Evolutionary conservation across 1,284 basidiomycete species (phyloP).

Genomic region (Pyrrhoderma lamaoense): DNA sequence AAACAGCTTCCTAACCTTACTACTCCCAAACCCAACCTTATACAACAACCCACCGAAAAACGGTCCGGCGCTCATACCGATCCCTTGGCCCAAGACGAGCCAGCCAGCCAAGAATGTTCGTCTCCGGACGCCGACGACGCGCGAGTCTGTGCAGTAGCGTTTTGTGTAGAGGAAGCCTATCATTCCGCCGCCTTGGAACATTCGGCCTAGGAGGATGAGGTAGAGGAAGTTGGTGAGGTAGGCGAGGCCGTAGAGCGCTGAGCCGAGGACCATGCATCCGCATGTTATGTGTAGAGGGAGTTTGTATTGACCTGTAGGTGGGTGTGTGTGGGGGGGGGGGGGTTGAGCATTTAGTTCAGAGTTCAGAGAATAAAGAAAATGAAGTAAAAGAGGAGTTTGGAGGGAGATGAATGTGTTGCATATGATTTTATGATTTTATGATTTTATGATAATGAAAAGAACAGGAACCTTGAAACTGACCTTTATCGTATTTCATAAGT

Average conservation of each 20-base stretch:
- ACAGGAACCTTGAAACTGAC: conserved; percentile 26
- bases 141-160: conserved; percentile 57
- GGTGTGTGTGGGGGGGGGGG: neutral
- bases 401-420: too few relatives aligned
- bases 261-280: conserved; percentile 34
- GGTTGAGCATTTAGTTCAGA: too few relatives aligned
- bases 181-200: conserved; percentile 42
- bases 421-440: too few relatives aligned
- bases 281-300: conserved; percentile 39
- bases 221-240: conserved; percentile 41
- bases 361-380: too few relatives aligned
- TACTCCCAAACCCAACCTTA: conserved; percentile 44
- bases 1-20: conserved; percentile 40
- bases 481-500: conserved; percentile 47
- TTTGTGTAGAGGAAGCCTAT: conserved; percentile 47
- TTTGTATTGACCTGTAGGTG: conserved; percentile 41
- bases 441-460: too few relatives aligned
- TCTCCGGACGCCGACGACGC: conserved; percentile 57
- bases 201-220: conserved; percentile 42
- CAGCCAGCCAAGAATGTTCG: conserved; percentile 58
- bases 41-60: conserved; percentile 59
- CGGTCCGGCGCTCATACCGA: conserved; percentile 59
- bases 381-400: too few relatives aligned
- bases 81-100: conserved; percentile 55
- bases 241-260: conserved; percentile 39